These are phyloP conservation scores for Solanum sejunctum DNA, from an alignment of 257 asterid genomes.

Conservation along the genomic window DNA sequence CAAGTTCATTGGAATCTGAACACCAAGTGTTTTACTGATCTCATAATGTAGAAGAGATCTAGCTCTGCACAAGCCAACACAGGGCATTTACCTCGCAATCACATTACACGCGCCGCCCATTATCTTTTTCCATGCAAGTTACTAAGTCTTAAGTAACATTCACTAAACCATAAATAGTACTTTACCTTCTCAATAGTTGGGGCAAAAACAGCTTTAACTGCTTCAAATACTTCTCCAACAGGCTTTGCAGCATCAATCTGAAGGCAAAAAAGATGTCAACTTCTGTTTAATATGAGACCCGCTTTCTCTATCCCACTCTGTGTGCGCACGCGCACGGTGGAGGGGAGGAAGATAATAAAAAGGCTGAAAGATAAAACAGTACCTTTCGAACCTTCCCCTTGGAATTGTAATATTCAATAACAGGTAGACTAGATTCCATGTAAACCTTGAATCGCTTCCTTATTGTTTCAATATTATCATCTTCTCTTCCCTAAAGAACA, in stretches of 20 bases:
- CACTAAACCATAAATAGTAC: background rate
- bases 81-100: background rate
- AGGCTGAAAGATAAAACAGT: background rate
- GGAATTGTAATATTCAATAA: constrained; percentile 39
- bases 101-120: background rate
- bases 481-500: constrained; percentile 33
- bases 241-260: constrained; percentile 73
- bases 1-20: background rate
- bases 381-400: constrained; percentile 84
- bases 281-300: background rate
- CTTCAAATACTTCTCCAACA: constrained; percentile 65
- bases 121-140: background rate
- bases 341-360: background rate
- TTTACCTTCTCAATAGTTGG: constrained; percentile 36
- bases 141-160: background rate
- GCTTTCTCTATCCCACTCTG: background rate
- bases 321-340: background rate
- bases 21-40: background rate
- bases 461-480: constrained; percentile 43
- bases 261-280: constrained; percentile 1
- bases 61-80: background rate
- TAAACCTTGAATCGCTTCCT: constrained; percentile 37
- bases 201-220: constrained; percentile 56
- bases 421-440: constrained; percentile 41
- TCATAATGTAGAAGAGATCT: background rate